phyloP scores from a whole-genome alignment of 2,329 filamentous ascomycete species.

The Aspergillus melleus region DNA sequence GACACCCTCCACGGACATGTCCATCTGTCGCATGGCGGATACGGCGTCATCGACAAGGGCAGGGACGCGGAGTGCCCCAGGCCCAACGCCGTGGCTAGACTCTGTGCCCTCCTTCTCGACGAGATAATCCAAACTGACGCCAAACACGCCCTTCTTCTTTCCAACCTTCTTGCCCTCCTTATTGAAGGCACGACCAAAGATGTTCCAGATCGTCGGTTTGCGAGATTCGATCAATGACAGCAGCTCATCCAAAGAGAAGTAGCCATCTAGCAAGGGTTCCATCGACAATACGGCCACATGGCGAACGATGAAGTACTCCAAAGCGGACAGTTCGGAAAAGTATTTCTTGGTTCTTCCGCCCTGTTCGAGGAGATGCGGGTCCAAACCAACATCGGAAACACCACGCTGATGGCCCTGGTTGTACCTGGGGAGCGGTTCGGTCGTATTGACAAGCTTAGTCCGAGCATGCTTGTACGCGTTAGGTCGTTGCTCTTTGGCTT shows the following conservation, averaged over 20 bases:
- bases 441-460: constrained; percentile 63
- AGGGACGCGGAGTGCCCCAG: constrained; percentile 84
- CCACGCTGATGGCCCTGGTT: constrained; percentile 69
- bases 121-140: constrained; percentile 81
- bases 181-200: constrained; percentile 94
- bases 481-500: constrained; percentile 84
- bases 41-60: constrained; percentile 95
- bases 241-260: constrained; percentile 92
- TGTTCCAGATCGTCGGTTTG: constrained; percentile 96
- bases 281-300: constrained; percentile 94
- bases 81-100: constrained; percentile 95
- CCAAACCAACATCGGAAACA: constrained; percentile 57
- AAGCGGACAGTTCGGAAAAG: constrained; percentile 90
- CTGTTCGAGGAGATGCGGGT: constrained; percentile 51
- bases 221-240: constrained; percentile 89
- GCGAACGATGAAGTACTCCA: constrained; percentile 97
- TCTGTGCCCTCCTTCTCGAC: constrained; percentile 93
- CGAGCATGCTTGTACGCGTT: constrained; percentile 76
- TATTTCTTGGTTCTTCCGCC: constrained; percentile 70
- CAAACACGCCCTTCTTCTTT: constrained; percentile 94
- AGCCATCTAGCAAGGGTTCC: constrained; percentile 83
- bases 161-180: constrained; percentile 68
- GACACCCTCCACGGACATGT: constrained; percentile 96
- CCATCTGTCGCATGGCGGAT: constrained; percentile 95
- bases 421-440: constrained; percentile 63